A percentile compares a stretch with the other conserved stretches of the same genome.
phyloP scores from a whole-genome alignment of 2,329 filamentous ascomycete species.

The Calonectria multiphialidica region DNA sequence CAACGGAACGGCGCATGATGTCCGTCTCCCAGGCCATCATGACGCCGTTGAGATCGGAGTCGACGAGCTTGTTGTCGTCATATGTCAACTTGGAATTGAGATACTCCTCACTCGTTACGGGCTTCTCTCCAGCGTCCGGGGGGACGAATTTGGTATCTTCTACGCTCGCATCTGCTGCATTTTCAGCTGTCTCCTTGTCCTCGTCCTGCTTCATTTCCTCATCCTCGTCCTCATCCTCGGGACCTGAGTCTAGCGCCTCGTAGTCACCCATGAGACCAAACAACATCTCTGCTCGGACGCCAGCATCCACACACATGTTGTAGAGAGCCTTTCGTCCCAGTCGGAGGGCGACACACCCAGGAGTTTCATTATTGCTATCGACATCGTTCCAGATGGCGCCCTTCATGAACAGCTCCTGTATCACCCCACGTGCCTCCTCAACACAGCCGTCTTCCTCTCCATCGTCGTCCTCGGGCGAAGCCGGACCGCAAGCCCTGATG shows the following conservation, averaged over 20 bases:
- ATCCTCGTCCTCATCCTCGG: slow-evolving; percentile 61
- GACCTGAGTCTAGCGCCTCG: slow-evolving; percentile 74
- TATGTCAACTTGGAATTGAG: slow-evolving; percentile 76
- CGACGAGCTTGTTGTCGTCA: slow-evolving; percentile 75
- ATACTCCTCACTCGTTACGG: slow-evolving; percentile 75
- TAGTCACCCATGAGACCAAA: slow-evolving; percentile 87
- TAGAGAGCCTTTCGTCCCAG: slow-evolving; percentile 81
- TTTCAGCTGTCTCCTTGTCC: slow-evolving; percentile 51
- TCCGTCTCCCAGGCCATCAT: slow-evolving; percentile 96
- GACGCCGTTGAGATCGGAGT: slow-evolving; percentile 82
- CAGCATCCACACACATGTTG: slow-evolving; percentile 86
- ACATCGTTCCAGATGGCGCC: slow-evolving; percentile 99
- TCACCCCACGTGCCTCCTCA: slow-evolving; percentile 73
- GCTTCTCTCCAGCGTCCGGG: slow-evolving; percentile 53
- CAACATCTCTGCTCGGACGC: slow-evolving; percentile 89
- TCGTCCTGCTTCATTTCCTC: slow-evolving; percentile 62
- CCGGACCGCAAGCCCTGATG: slow-evolving; percentile 78
- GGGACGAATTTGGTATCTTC: slow-evolving; percentile 47
- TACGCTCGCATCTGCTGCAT: slow-evolving; percentile 47
- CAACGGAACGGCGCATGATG: slow-evolving; percentile 85
- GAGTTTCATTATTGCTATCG: slow-evolving; percentile 87
- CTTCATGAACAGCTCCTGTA: slow-evolving; percentile 83
- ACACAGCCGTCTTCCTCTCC: slow-evolving; percentile 57
- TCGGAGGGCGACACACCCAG: slow-evolving; percentile 84
- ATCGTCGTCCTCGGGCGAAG: slow-evolving; percentile 39